phyloP scores from a whole-genome alignment of 2,329 filamentous ascomycete species.

The Tolypocladium ovalisporum region DNA sequence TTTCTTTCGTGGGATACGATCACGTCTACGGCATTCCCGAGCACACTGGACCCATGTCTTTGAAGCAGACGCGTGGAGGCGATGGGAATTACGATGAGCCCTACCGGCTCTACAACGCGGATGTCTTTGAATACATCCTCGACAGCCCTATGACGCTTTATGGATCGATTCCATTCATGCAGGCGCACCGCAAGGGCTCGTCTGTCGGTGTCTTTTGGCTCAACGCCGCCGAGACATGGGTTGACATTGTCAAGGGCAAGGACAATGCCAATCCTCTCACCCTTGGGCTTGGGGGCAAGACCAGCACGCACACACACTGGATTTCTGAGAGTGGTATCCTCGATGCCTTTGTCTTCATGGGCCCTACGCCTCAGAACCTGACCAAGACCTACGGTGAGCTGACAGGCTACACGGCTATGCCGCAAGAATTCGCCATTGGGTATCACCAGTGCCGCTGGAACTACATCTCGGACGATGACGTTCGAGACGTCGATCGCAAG shows the following conservation, averaged over 20 bases:
- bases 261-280: constrained; percentile 64
- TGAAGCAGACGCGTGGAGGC: constrained; percentile 84
- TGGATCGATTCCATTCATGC: constrained; percentile 95
- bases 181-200: constrained; percentile 87
- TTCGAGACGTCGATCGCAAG: constrained; percentile 90
- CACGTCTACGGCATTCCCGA: constrained; percentile 93
- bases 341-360: constrained; percentile 90
- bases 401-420: constrained; percentile 83
- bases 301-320: constrained; percentile 86
- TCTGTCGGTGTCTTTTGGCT: constrained; percentile 97
- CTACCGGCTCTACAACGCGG: constrained; percentile 89
- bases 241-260: constrained; percentile 81
- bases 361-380: constrained; percentile 73
- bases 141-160: constrained; percentile 98
- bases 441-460: constrained; percentile 99
- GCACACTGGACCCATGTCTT: constrained; percentile 76
- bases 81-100: constrained; percentile 78
- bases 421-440: constrained; percentile 81
- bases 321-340: constrained; percentile 85
- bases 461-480: constrained; percentile 93
- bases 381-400: constrained; percentile 77
- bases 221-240: constrained; percentile 93
- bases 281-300: constrained; percentile 58
- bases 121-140: constrained; percentile 96
- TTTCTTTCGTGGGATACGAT: constrained; percentile 82